These are phyloP conservation scores for Dalbergia cultrata DNA, from an alignment of 306 rosid genomes.

Conservation along the genomic window DNA sequence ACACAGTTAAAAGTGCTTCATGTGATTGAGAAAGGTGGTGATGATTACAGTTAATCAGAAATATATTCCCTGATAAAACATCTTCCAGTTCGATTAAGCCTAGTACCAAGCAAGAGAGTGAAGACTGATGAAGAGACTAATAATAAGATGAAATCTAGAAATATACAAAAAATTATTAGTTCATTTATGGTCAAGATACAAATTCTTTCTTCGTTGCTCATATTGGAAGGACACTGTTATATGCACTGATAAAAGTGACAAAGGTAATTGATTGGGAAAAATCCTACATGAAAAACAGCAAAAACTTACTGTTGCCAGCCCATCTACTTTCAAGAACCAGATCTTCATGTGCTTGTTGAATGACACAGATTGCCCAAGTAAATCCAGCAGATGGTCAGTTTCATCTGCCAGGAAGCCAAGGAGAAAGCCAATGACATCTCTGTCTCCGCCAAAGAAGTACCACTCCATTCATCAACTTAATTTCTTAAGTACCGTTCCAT, in stretches of 20 bases:
- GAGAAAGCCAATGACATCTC: constrained; percentile 98
- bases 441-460: constrained; percentile 91
- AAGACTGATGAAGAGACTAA: neutral
- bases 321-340: constrained; percentile 77
- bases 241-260: constrained; percentile 8
- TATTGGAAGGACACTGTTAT: constrained; percentile 26
- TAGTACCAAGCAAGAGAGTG: neutral
- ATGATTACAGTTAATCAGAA: neutral
- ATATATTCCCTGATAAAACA: neutral
- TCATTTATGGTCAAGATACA: constrained; percentile 43
- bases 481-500: constrained; percentile 52
- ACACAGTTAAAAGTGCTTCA: constrained; percentile 18
- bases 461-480: neutral
- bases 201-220: constrained; percentile 31
- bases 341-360: constrained; percentile 83
- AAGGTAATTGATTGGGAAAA: constrained; percentile 8
- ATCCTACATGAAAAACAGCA: constrained; percentile 2
- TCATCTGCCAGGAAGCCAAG: constrained; percentile 94
- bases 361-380: constrained; percentile 92
- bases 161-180: constrained; percentile 15
- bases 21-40: constrained; percentile 25
- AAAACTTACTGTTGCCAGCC: constrained; percentile 64
- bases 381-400: constrained; percentile 99
- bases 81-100: neutral
- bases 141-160: neutral